phyloP scores from a whole-genome alignment of 768 basidiomycete species.

The Dioszegia crocea region DNA sequence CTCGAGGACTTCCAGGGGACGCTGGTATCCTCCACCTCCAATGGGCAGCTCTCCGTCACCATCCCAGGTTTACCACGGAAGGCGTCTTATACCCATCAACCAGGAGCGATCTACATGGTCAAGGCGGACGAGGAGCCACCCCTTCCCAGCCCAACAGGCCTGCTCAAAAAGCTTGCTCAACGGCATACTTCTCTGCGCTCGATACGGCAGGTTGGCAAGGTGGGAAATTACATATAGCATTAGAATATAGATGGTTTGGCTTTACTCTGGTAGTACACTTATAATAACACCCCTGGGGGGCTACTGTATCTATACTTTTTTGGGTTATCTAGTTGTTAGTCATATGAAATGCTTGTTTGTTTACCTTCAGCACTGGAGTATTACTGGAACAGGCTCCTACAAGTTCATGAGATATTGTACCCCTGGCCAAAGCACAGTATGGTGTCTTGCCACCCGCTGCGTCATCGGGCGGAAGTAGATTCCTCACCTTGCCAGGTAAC shows the following conservation, averaged over 20 bases:
- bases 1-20: conserved; percentile 24
- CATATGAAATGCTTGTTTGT: not conserved
- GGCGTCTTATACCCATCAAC: conserved; percentile 38
- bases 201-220: conserved; percentile 12
- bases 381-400: too few relatives aligned
- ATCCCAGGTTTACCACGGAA: conserved; percentile 34
- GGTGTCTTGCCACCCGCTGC: too few relatives aligned
- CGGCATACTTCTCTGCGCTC: conserved; percentile 13
- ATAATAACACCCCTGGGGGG: not conserved
- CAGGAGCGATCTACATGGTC: conserved; percentile 35
- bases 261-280: not conserved
- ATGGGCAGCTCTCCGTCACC: conserved; percentile 23
- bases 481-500: not conserved
- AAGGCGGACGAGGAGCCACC: conserved; percentile 15
- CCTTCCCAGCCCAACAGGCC: conserved; percentile 1
- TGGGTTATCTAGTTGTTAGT: not conserved
- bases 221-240: conserved; percentile 7
- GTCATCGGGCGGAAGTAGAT: not conserved
- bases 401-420: too few relatives aligned
- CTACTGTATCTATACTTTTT: not conserved
- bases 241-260: not conserved
- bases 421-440: too few relatives aligned
- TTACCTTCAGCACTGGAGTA: too few relatives aligned
- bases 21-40: conserved; percentile 26
- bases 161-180: conserved; percentile 18